Conservation (phyloP, 768 basidiomycete genomes). For the Favolaschia claudopus region DNA sequence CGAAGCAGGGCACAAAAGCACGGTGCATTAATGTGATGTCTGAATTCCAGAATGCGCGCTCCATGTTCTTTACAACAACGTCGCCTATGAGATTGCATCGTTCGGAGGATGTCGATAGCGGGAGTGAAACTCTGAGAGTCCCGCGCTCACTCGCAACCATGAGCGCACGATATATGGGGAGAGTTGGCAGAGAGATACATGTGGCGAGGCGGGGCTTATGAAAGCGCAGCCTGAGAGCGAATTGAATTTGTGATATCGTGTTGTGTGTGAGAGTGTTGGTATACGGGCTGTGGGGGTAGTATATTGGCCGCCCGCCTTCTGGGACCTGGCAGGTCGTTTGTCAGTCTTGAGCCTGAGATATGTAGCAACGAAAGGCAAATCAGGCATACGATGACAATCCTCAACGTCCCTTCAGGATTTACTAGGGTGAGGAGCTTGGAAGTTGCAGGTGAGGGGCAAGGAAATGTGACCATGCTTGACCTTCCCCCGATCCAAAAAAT, state of each 20-base stretch:
- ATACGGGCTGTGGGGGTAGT: not conserved
- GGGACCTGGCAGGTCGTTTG: not conserved
- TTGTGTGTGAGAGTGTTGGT: not conserved
- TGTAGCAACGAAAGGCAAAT: not conserved
- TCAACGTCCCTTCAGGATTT: not conserved
- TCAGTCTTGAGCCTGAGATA: not conserved
- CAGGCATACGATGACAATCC: not conserved
- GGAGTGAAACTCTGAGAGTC: not conserved
- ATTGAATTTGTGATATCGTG: not conserved
- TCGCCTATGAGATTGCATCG: not conserved
- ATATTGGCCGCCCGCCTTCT: not conserved
- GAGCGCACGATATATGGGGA: not conserved
- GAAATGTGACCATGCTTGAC: slow-evolving; percentile 2
- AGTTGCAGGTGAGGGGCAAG: not conserved
- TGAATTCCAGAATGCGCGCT: not conserved
- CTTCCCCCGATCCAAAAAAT: slow-evolving; percentile 1
- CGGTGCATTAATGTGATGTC: not conserved
- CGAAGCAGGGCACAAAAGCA: not conserved
- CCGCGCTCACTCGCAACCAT: not conserved
- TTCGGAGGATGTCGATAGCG: too few relatives aligned
- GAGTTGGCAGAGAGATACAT: not conserved
- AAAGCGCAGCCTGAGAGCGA: not conserved
- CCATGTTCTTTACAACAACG: not conserved
- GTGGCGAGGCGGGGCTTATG: not conserved
- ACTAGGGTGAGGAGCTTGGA: slow-evolving; percentile 4